Base-by-base conservation (phyloP, 2,329 filamentous ascomycete species). In the Elsinoe arachidis region DNA sequence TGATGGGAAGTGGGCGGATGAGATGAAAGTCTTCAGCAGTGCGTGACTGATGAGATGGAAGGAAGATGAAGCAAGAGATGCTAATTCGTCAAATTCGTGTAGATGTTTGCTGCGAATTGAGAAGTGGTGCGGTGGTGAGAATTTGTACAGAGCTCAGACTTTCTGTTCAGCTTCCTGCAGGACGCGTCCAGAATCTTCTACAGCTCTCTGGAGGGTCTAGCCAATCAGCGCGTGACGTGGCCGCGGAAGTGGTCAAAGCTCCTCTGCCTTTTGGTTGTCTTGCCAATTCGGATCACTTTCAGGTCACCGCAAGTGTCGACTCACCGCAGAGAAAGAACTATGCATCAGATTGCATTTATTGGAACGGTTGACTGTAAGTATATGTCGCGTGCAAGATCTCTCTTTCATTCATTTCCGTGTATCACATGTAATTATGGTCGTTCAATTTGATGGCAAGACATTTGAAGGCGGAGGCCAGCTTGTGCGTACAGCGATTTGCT, bases 381-480 rank as follows among this genome's bases (percentile, higher is more conserved):
- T 30, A 30, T 30, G 26, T 30, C 5, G 26, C 26, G 26, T 30
- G 26, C 26, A 30, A 5, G 4, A 30, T 30, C 7, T 7, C 7
- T 30, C 26, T 30, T 5, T 30, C 26, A 30, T 30, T 30, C 26
- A 30, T 7, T 9, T 30, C 26, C 7, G 26, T 30, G 7, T 9
- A 30, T 9, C 26, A 30, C 26, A 7, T 30, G 26, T 30, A 9
- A 30, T 9, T 7, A 57, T 56, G 5, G 47, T 59, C 21, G 30
- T 78, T 23, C 65, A 71, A 52, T 68, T 84, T 10, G 75, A 81
- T 64, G 81, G 82, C 49, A 76, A 75, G 15, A 81, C 76, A 2
- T 76, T 84, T 17, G 81, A 85, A 74, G 82, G 81, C 38, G 82
- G 82, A 23, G 82, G 82, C 12, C 82, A 85, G 66, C 72, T 85